Conservation (phyloP, 805 yeast genomes). For the Yamadazyma nakazawae region DNA sequence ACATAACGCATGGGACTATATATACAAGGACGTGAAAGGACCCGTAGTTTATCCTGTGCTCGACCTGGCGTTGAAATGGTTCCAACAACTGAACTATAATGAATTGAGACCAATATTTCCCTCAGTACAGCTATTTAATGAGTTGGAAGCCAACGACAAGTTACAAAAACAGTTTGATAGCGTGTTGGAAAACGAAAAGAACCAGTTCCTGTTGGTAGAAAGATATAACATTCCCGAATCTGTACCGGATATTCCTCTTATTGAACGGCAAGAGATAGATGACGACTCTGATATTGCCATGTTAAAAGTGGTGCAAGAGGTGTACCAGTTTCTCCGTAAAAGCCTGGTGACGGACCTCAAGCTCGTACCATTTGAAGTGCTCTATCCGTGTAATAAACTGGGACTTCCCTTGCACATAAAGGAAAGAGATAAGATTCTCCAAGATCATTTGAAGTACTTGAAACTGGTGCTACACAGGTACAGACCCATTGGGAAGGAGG, state of each 20-base stretch:
- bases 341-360: conserved; percentile 23
- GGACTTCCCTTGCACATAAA: conserved; percentile 31
- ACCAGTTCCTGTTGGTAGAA: conserved; percentile 13
- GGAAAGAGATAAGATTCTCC: conserved; percentile 24
- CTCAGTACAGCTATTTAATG: conserved; percentile 25
- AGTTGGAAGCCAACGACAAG: conserved; percentile 8
- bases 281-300: neutral
- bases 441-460: conserved; percentile 20
- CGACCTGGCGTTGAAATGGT: conserved; percentile 21
- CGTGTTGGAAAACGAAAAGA: neutral
- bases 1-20: conserved; percentile 23
- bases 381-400: conserved; percentile 27
- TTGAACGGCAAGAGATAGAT: neutral
- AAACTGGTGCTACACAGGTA: conserved; percentile 17
- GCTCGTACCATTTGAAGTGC: conserved; percentile 28
- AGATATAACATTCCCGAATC: conserved; percentile 8
- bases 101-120: conserved; percentile 31
- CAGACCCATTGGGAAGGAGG: conserved; percentile 23
- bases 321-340: conserved; percentile 23
- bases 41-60: conserved; percentile 4
- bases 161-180: conserved; percentile 16
- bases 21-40: conserved; percentile 19
- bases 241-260: conserved; percentile 1
- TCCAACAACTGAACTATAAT: conserved; percentile 19
- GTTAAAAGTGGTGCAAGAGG: conserved; percentile 12